These are phyloP conservation scores for Spirogloea muscicola DNA, from an alignment of 139 green algal genomes.

Conservation along the genomic window DNA sequence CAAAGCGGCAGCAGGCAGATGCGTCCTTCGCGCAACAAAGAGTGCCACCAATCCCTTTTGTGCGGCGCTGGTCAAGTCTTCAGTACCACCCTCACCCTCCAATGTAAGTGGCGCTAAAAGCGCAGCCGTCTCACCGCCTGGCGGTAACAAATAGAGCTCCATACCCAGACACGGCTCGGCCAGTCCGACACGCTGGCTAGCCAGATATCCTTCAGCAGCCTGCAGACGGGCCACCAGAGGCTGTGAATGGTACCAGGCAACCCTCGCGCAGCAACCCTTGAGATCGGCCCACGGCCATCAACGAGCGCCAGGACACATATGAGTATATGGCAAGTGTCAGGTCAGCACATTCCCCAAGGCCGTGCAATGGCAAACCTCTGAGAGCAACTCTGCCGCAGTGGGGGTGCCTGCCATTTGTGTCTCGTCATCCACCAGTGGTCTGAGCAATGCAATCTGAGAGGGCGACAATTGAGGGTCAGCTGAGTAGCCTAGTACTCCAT, in stretches of 20 bases:
- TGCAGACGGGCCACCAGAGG: not conserved
- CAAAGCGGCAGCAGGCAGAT: too few species aligned
- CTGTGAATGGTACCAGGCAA: not conserved
- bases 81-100: too few species aligned
- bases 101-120: too few species aligned
- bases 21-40: too few species aligned
- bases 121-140: not conserved
- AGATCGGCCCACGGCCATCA: not conserved
- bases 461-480: not conserved
- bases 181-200: constrained; percentile 19
- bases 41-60: too few species aligned
- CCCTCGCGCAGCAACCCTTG: not conserved
- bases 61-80: too few species aligned
- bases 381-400: too few species aligned
- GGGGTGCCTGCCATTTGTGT: too few species aligned
- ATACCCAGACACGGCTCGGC: constrained; percentile 4
- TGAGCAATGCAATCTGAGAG: not conserved
- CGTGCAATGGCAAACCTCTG: not conserved
- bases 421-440: too few species aligned
- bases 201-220: constrained; percentile 22
- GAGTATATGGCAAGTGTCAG: not conserved
- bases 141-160: constrained; percentile 20
- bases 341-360: not conserved
- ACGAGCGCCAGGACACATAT: not conserved
- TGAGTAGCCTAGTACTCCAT: too few species aligned